phyloP scores from a whole-genome alignment of 2,329 filamentous ascomycete genomes.

The Lasiodiplodia sp. region DNA sequence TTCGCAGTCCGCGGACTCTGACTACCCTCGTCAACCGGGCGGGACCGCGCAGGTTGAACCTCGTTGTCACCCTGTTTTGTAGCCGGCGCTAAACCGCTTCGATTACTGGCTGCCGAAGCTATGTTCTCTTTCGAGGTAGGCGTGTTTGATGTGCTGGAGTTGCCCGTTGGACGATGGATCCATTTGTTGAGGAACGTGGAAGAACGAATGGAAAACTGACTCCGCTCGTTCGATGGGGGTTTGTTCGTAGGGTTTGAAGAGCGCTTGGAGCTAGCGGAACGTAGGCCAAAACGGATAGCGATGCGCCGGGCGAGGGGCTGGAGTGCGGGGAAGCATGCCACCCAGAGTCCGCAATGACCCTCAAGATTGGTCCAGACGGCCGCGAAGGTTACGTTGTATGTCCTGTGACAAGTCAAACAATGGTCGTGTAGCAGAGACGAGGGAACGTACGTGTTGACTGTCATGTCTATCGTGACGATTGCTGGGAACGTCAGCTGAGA shows the following conservation, averaged over 20 bases:
- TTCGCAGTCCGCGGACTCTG: neutral
- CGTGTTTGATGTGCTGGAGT: neutral
- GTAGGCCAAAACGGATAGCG: slow-evolving; percentile 38
- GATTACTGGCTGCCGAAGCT: neutral
- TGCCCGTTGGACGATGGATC: neutral
- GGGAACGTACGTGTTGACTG: slow-evolving; percentile 31
- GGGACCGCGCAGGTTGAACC: neutral
- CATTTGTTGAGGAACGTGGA: slow-evolving; percentile 2
- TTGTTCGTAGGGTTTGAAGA: slow-evolving; percentile 6
- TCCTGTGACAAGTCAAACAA: slow-evolving; percentile 31
- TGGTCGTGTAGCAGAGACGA: neutral
- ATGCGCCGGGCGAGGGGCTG: slow-evolving; percentile 49
- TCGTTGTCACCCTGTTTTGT: neutral
- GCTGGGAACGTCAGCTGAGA: neutral
- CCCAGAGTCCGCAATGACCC: slow-evolving; percentile 54
- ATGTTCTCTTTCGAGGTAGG: neutral
- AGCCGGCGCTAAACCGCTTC: neutral
- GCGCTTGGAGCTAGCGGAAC: neutral
- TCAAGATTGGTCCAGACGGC: slow-evolving; percentile 53
- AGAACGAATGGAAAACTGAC: slow-evolving; percentile 1
- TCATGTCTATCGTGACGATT: slow-evolving; percentile 43
- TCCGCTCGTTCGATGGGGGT: neutral
- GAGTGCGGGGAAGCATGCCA: slow-evolving; percentile 51
- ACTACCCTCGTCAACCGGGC: neutral
- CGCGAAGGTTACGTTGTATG: slow-evolving; percentile 48